A percentile compares a stretch with the other conserved stretches of the same genome.
Evolutionary conservation across 805 yeast species (phyloP).

Genomic region (Starmerella powellii): DNA sequence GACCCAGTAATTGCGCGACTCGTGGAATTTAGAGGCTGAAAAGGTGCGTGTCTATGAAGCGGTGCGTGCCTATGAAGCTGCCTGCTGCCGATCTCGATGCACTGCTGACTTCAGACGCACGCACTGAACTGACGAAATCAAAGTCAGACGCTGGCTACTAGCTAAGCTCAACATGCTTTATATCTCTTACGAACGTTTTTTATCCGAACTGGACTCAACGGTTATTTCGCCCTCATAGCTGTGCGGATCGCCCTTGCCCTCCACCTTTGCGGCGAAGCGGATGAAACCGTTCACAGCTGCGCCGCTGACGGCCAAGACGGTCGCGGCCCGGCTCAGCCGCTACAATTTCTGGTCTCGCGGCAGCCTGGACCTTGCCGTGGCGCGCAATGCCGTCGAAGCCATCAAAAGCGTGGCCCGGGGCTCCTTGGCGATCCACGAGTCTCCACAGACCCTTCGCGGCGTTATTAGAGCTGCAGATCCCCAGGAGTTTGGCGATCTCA

Average conservation of each 20-base stretch:
- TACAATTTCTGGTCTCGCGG: constrained; percentile 9
- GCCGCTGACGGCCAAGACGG: constrained; percentile 14
- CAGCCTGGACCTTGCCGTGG: constrained; percentile 4
- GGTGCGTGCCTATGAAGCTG: no score
- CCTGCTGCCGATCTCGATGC: no score
- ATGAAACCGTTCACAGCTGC: constrained; percentile 14
- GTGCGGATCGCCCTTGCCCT: not conserved
- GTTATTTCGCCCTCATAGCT: no score
- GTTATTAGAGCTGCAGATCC: not conserved
- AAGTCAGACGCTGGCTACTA: no score
- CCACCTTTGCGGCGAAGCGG: not conserved
- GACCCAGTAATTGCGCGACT: no score
- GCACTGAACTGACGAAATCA: no score
- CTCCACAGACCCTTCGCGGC: not conserved
- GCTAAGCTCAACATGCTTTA: no score
- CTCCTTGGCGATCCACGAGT: not conserved
- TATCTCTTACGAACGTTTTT: no score
- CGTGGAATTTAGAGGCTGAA: no score
- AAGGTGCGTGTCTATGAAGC: no score
- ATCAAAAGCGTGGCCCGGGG: constrained; percentile 5
- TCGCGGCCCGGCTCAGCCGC: constrained; percentile 14
- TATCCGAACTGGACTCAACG: no score
- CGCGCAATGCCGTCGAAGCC: constrained; percentile 12
- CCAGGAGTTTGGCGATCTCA: not conserved
- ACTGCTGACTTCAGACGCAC: no score